phyloP scores from a whole-genome alignment of 2,329 filamentous ascomycete genomes.

The Sordariomycetes sp. region DNA sequence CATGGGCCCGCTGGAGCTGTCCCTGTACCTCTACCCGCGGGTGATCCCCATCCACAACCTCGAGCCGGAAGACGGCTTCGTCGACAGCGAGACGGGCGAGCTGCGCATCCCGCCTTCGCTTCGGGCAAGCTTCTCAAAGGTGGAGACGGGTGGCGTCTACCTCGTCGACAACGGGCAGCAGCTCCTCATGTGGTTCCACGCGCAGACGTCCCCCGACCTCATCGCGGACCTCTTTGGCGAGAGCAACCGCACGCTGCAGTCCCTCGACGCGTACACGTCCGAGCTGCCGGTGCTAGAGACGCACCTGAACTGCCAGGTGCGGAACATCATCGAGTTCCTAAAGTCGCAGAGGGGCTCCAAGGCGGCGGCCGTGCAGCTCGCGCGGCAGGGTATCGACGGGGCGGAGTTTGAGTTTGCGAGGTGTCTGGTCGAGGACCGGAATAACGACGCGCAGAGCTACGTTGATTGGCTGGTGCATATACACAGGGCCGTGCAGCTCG shows the following conservation, averaged over 20 bases:
- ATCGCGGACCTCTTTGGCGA: conserved; percentile 77
- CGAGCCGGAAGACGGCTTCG: conserved; percentile 75
- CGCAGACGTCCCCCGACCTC: conserved; percentile 83
- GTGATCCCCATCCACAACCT: conserved; percentile 90
- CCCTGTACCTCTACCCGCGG: conserved; percentile 86
- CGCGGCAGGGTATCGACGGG: conserved; percentile 83
- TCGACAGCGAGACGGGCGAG: conserved; percentile 75
- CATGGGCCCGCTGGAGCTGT: conserved; percentile 76
- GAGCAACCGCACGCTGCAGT: conserved; percentile 45
- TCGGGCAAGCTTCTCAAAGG: conserved; percentile 71
- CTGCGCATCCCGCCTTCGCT: conserved; percentile 70
- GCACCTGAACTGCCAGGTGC: conserved; percentile 85
- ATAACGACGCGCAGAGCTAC: conserved; percentile 95
- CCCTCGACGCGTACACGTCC: conserved; percentile 69
- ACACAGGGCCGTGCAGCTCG: conserved; percentile 83
- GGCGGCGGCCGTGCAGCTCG: conserved; percentile 77
- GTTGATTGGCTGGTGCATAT: conserved; percentile 97
- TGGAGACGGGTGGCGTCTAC: conserved; percentile 90
- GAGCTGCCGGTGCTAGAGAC: conserved; percentile 76
- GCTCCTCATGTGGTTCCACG: conserved; percentile 83
- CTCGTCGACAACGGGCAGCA: conserved; percentile 91
- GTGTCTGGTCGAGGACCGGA: conserved; percentile 82
- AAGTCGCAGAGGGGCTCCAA: conserved; percentile 72
- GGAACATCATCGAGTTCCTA: conserved; percentile 85
- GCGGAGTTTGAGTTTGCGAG: conserved; percentile 94